Conservation (phyloP, 2,329 filamentous ascomycete species). For the Chaetomiaceae sp. region DNA sequence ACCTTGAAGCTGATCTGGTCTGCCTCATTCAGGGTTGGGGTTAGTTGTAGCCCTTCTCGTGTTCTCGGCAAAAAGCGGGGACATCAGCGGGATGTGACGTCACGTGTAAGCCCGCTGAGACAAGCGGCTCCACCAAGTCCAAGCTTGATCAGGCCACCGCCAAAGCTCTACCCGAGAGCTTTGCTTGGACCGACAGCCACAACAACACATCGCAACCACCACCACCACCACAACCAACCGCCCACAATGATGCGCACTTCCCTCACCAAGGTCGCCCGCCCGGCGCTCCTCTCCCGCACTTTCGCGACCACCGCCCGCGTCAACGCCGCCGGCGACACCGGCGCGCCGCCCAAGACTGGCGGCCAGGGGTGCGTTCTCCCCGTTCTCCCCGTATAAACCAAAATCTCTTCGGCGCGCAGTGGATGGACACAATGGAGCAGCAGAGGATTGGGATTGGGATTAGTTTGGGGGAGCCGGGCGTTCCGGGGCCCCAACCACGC, state of each 20-base stretch:
- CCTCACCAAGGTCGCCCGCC: constrained; percentile 49
- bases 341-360: constrained; percentile 51
- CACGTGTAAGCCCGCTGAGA: no score
- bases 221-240: constrained; percentile 9
- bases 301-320: constrained; percentile 59
- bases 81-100: no score
- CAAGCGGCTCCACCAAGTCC: no score
- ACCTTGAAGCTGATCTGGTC: no score
- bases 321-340: constrained; percentile 68
- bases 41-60: no score
- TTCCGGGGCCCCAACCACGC: not conserved
- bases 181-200: constrained; percentile 5
- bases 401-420: no score
- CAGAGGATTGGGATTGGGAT: no score
- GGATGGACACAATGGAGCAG: no score
- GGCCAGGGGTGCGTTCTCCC: constrained; percentile 46
- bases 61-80: no score
- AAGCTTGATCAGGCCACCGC: constrained; percentile 10
- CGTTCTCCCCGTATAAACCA: no score
- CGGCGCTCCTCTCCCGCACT: constrained; percentile 48
- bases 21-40: no score
- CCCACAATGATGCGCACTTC: constrained; percentile 65
- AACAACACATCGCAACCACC: not conserved
- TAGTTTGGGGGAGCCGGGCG: no score
- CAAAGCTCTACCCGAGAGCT: not conserved